A percentile compares a stretch with the other conserved stretches of the same genome.
Evolutionary conservation across 176 grass and related monocot genomes (phyloP).

Genomic region (Triticum urartu): DNA sequence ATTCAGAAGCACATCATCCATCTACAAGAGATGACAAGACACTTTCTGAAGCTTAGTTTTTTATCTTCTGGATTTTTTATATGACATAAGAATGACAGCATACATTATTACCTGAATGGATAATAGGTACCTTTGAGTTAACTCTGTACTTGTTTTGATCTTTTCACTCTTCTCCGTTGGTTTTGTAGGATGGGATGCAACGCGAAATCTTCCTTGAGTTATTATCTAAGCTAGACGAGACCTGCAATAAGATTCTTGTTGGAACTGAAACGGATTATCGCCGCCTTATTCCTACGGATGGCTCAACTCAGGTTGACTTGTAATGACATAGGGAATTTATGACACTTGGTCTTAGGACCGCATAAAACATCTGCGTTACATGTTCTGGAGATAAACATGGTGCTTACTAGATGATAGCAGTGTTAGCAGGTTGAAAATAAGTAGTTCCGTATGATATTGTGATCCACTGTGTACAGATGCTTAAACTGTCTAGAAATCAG

Average conservation of each 20-base stretch:
- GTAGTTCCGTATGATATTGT: background rate
- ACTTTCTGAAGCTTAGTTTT: background rate
- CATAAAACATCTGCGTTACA: background rate
- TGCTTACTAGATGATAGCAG: background rate
- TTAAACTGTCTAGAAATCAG: background rate
- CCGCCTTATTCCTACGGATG: constrained; percentile 67
- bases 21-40: constrained; percentile 4
- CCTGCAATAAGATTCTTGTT: constrained; percentile 71
- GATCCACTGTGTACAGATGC: background rate
- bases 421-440: background rate
- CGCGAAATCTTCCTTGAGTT: constrained; percentile 82
- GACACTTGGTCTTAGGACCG: background rate
- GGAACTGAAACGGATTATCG: constrained; percentile 78
- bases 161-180: constrained; percentile 17
- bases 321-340: background rate
- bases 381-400: background rate
- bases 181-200: constrained; percentile 88
- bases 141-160: background rate
- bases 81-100: background rate
- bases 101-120: background rate
- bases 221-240: constrained; percentile 71
- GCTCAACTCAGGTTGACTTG: constrained; percentile 49
- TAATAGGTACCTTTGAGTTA: constrained; percentile 13
- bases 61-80: background rate
- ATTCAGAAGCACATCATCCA: background rate